Percentiles rank a stretch among this genome's conserved stretches.
These are phyloP conservation scores for Neocucurbitaria cava DNA, from an alignment of 2,329 filamentous ascomycete species.

Conservation along the genomic window DNA sequence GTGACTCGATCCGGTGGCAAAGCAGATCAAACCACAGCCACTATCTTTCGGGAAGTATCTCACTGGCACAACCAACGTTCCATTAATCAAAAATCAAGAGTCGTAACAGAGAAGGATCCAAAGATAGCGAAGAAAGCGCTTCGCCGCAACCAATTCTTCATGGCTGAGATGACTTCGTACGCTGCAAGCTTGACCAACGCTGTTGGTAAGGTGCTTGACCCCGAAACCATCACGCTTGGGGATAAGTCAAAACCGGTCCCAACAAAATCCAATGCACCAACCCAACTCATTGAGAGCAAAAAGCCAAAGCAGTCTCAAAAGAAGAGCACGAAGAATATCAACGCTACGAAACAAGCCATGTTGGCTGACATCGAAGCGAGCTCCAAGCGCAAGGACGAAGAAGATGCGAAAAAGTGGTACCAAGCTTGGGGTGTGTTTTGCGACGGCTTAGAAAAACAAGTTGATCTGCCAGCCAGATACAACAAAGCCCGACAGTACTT, in stretches of 20 bases:
- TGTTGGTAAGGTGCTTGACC: constrained; percentile 21
- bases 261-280: constrained; percentile 11
- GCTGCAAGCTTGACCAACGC: constrained; percentile 24
- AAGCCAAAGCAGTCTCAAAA: constrained; percentile 30
- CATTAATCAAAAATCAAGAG: constrained; percentile 51
- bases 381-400: constrained; percentile 53
- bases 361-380: constrained; percentile 52
- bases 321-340: constrained; percentile 40
- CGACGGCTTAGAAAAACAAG: constrained; percentile 57
- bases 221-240: constrained; percentile 38
- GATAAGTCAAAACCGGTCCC: constrained; percentile 21
- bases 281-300: constrained; percentile 21
- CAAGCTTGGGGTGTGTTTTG: constrained; percentile 56
- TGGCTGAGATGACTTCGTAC: constrained; percentile 24
- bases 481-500: constrained; percentile 59
- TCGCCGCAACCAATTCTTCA: constrained; percentile 22
- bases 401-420: constrained; percentile 49
- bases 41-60: constrained; percentile 56
- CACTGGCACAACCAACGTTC: constrained; percentile 71
- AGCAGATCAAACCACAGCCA: constrained; percentile 41
- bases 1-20: constrained; percentile 35
- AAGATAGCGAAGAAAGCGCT: constrained; percentile 36
- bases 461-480: constrained; percentile 55
- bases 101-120: constrained; percentile 41
- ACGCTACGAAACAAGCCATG: constrained; percentile 53